Base-by-base conservation (phyloP, 2,329 filamentous ascomycete species). In the Fusarium nurragi region DNA sequence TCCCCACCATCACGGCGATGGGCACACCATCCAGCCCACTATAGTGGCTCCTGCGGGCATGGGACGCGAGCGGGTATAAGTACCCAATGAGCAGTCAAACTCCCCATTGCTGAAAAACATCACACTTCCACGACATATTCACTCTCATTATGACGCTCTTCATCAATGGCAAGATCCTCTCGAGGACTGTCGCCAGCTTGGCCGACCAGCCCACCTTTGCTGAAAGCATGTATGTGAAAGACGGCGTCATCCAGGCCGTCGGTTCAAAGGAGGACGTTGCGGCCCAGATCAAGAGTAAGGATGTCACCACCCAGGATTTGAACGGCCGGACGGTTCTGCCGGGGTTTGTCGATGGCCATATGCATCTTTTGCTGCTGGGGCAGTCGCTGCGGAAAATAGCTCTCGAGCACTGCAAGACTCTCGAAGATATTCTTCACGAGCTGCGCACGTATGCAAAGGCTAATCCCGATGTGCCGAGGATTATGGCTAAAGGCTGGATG, bases 301-400 rank as follows among this genome's bases (percentile, higher is more conserved):
- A 61, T 16, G 37, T 64, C 16, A 10, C 44, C 12, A 68, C 60
- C 1, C 67, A 68, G 25, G 72, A 79, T 28, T 51, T 80, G 4
- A 48, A 46, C 2, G 76, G 77, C 2, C 70, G 69, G 21, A 78
- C 77, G 2, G 75, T 87, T 4, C 75, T 87, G 3, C 84, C 85
- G 0, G 80, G 84, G 14, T 87, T 87, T 74, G 81, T 87, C 36
- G 85, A 87, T 57, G 84, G 83, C 7, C 85, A 87, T 60, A 79
- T 86, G 73, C 85, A 87, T 67, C 77, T 87, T 11, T 77, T 87
- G 0, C 76, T 84, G 11, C 77, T 86, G 1, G 85, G 84, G 2
- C 83, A 86, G 60, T 81, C 83, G 0, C 76, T 87, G 18, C 79
- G 77, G 25, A 86, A 86, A 68, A 76, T 85, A 19, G 75, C 77